Base-by-base conservation (phyloP, 2,329 filamentous ascomycete genomes). In the Talaromyces sp. region DNA sequence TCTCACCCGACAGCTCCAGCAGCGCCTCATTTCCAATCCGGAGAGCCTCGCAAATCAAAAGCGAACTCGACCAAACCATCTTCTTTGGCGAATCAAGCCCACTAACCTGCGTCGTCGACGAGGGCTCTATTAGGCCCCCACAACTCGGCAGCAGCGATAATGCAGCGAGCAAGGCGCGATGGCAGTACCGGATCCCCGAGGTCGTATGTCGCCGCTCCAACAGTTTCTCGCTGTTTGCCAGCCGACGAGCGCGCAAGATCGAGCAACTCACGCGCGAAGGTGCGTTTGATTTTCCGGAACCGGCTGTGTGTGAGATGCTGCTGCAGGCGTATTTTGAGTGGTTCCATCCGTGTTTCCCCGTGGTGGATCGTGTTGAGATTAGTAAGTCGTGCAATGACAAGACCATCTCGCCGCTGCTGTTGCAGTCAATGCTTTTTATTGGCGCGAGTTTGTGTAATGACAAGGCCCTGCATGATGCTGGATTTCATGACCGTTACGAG, bases 311-410 rank as follows among this genome's bases (percentile, higher is more conserved):
- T 48, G 70, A 79, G 3, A 73, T 73, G 1, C 71, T 82, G 0
- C 65, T 84, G 0, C 70, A 77, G 19, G 81, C 81, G 0, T 85
- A 84, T 69, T 85, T 85, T 58, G 71, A 74, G 24, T 83, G 81
- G 77, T 84, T 84, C 57, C 83, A 85, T 63, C 81, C 83, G 0
- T 81, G 80, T 58, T 85, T 84, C 54, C 81, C 83, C 0, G 75
- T 85, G 12, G 64, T 85, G 0, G 80, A 84, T 63, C 76, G 80
- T 3, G 70, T 71, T 0, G 75, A 77, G 0, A 70, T 83, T 9
- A 73, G 76, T 58, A 67, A 70, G 2, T 69, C 70, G 1, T 76
- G 81, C 43, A 69, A 68, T 8, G 70, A 73, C 10, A 74, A 75
- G 10, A 75, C 70, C 1, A 71, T 83, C 2, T 83, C 82, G 3